These are phyloP conservation scores for Carallia pectinifolia DNA, from an alignment of 345 rosid species.

Conservation along the genomic window DNA sequence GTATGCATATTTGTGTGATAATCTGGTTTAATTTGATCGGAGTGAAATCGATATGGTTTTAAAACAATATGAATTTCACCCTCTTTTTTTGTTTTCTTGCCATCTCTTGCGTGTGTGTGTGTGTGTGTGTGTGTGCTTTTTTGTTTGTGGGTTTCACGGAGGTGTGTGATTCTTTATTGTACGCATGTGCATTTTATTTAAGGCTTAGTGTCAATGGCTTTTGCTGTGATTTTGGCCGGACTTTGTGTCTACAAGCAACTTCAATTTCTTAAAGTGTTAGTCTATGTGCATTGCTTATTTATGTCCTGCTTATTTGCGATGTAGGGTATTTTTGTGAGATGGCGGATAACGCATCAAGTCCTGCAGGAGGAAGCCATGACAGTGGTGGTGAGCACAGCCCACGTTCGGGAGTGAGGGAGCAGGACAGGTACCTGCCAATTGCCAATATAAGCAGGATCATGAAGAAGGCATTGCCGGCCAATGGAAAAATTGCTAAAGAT, in stretches of 20 bases:
- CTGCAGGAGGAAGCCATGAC: slow-evolving; percentile 55
- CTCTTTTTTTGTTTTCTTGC: too few species aligned
- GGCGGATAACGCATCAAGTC: slow-evolving; percentile 67
- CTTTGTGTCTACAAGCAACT: not conserved
- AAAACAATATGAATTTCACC: too few species aligned
- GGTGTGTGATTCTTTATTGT: not conserved
- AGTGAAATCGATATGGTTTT: too few species aligned
- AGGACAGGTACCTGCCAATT: slow-evolving; percentile 60
- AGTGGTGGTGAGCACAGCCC: slow-evolving; percentile 67
- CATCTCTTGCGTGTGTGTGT: not conserved
- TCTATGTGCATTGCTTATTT: not conserved
- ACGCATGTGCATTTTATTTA: not conserved
- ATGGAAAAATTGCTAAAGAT: slow-evolving; percentile 64
- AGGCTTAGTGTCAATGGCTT: not conserved
- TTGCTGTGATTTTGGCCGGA: not conserved
- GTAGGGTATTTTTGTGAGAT: slow-evolving; percentile 15
- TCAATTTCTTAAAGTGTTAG: not conserved
- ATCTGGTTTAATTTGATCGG: too few species aligned
- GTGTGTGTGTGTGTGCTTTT: not conserved
- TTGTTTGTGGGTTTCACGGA: too few species aligned
- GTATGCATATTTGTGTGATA: too few species aligned
- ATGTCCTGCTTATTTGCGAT: not conserved
- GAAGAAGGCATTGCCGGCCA: slow-evolving; percentile 67
- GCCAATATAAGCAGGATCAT: slow-evolving; percentile 71
- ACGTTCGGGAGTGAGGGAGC: slow-evolving; percentile 53